Evolutionary conservation across 345 rosid species (phyloP).

Genomic region (Stellera chamaejasme): DNA sequence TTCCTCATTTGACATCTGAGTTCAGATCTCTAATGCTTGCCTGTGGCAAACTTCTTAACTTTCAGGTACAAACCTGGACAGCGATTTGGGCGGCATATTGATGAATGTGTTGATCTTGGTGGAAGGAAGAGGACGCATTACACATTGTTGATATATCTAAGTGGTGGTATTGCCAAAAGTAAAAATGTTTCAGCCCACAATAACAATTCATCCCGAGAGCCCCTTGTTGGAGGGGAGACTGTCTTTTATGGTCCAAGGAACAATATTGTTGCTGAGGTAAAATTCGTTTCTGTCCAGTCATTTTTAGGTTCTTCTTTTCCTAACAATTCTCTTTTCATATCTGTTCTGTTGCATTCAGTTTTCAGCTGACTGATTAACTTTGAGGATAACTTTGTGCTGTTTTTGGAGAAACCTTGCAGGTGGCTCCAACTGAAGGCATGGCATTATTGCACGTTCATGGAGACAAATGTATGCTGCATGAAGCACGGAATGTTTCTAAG

Average conservation of each 20-base stretch:
- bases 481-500: constrained; percentile 63
- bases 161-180: constrained; percentile 43
- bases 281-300: background rate
- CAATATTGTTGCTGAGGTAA: constrained; percentile 71
- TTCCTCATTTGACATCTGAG: background rate
- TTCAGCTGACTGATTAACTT: background rate
- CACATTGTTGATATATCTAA: constrained; percentile 80
- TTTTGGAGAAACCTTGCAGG: constrained; percentile 26
- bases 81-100: constrained; percentile 80
- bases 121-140: constrained; percentile 65
- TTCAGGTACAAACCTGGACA: constrained; percentile 83
- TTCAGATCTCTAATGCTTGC: background rate
- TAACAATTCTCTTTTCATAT: background rate
- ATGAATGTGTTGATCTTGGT: constrained; percentile 71
- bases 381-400: background rate
- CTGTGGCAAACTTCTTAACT: constrained; percentile 3
- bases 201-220: constrained; percentile 38
- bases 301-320: background rate
- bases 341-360: background rate
- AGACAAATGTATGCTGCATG: constrained; percentile 87
- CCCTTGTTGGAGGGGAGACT: constrained; percentile 85
- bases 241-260: constrained; percentile 80
- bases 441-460: constrained; percentile 94
- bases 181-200: constrained; percentile 25
- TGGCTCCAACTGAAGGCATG: constrained; percentile 87